Conservation (phyloP, 2,329 filamentous ascomycete species). For the Karstenula rhodostoma region DNA sequence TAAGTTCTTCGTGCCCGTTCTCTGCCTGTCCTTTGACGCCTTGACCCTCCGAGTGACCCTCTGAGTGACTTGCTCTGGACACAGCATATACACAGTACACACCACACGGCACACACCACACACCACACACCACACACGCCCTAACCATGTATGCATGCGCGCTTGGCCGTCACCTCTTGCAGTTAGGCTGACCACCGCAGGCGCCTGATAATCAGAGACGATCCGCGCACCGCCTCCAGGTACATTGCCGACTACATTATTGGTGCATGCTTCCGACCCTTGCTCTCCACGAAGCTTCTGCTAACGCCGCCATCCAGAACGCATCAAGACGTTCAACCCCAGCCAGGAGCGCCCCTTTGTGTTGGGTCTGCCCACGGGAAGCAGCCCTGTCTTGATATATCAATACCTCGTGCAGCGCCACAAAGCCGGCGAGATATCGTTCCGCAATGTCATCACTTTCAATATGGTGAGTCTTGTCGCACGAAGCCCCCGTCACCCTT, state of each 20-base stretch:
- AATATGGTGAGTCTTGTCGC: slow-evolving; percentile 72
- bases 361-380: slow-evolving; percentile 83
- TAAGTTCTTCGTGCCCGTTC: slow-evolving; percentile 6
- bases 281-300: slow-evolving; percentile 26
- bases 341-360: slow-evolving; percentile 79
- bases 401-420: slow-evolving; percentile 75
- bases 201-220: slow-evolving; percentile 84
- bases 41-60: slow-evolving; percentile 14
- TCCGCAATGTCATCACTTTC: slow-evolving; percentile 88
- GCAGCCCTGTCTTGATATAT: slow-evolving; percentile 81
- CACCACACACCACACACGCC: not conserved
- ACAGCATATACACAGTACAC: slow-evolving; percentile 19
- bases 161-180: slow-evolving; percentile 23
- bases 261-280: slow-evolving; percentile 55
- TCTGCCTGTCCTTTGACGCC: slow-evolving; percentile 2
- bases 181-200: slow-evolving; percentile 57
- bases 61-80: slow-evolving; percentile 15
- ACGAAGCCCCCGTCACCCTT: slow-evolving; percentile 23
- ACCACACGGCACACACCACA: too few relatives aligned
- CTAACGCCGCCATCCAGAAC: slow-evolving; percentile 60
- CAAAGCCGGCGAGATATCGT: slow-evolving; percentile 79
- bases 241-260: slow-evolving; percentile 86
- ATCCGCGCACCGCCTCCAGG: slow-evolving; percentile 71
- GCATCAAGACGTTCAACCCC: slow-evolving; percentile 79
- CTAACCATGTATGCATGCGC: slow-evolving; percentile 45